Conservation (phyloP, 2,329 filamentous ascomycete species). For the Fusarium proliferatum region DNA sequence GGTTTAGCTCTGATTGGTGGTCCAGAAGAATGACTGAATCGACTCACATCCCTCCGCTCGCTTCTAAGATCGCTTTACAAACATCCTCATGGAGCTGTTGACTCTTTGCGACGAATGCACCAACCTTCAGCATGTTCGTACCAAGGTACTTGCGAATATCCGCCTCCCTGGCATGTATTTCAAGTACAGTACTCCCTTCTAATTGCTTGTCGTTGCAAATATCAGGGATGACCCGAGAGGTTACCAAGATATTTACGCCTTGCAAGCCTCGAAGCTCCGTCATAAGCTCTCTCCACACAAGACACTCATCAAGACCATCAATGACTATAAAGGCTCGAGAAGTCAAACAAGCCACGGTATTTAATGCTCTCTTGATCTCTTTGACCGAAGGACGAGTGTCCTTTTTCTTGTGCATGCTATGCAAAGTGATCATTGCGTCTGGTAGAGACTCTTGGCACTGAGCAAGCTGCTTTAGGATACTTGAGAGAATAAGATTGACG, state of each 20-base stretch:
- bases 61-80: neutral
- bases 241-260: neutral
- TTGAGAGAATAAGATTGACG: neutral
- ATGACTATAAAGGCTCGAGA: neutral
- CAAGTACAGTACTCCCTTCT: neutral
- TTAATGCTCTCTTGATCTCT: neutral
- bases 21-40: too few relatives aligned
- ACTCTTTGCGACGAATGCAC: rapidly evolving
- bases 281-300: neutral
- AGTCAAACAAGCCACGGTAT: neutral
- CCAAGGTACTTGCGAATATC: neutral
- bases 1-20: neutral
- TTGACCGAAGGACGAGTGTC: neutral
- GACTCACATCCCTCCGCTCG: neutral
- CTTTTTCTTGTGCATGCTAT: neutral
- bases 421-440: neutral
- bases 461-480: neutral
- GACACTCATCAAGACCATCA: neutral
- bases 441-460: neutral
- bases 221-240: neutral
- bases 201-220: neutral
- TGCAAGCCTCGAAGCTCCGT: neutral
- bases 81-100: neutral
- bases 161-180: neutral
- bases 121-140: rapidly evolving